A percentile compares a stretch with the other conserved stretches of the same genome.
phyloP scores from a whole-genome alignment of 2,329 filamentous ascomycete genomes.

The Cladosporium oxysporum region DNA sequence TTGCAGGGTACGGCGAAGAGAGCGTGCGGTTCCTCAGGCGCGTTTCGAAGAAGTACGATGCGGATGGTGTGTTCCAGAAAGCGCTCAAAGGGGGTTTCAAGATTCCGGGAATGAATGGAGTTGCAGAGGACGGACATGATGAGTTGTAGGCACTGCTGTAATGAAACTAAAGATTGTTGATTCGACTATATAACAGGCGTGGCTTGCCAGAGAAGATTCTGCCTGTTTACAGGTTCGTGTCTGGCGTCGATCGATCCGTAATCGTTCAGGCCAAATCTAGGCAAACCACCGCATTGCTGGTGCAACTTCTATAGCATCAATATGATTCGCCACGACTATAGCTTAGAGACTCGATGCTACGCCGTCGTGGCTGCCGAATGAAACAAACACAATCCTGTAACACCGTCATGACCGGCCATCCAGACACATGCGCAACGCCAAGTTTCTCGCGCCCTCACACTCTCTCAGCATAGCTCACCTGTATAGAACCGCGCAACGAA shows the following conservation, averaged over 20 bases:
- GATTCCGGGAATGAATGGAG: slow-evolving; percentile 11
- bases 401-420: background rate
- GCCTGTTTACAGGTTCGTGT: background rate
- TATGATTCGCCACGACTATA: background rate
- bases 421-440: background rate
- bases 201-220: too few relatives aligned
- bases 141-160: background rate
- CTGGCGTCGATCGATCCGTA: background rate
- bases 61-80: slow-evolving; percentile 39
- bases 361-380: background rate
- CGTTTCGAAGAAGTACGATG: slow-evolving; percentile 41
- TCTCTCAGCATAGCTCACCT: background rate
- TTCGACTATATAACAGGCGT: too few relatives aligned
- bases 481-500: background rate
- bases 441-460: background rate
- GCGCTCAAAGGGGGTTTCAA: slow-evolving; percentile 41
- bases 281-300: background rate
- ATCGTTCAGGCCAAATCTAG: background rate
- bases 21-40: slow-evolving; percentile 34
- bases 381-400: background rate
- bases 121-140: background rate
- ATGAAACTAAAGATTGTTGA: background rate
- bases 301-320: background rate
- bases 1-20: slow-evolving; percentile 35
- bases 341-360: background rate